Evolutionary conservation across 371 early-diverging fungal genomes (phyloP).

Genomic region (Parasitella parasitica): DNA sequence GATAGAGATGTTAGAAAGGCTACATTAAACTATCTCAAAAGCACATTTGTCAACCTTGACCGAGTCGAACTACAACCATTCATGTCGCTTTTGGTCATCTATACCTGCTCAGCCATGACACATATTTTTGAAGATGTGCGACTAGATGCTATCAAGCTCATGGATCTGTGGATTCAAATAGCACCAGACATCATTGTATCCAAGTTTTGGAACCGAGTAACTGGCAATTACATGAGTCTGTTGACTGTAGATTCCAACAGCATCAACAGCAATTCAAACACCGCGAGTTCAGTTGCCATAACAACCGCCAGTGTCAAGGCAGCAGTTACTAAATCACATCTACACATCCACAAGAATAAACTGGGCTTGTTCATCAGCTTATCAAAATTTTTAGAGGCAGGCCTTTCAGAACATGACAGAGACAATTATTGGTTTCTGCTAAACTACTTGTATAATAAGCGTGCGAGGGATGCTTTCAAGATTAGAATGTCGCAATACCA

Average conservation of each 20-base stretch:
- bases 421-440: slow-evolving; percentile 54
- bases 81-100: slow-evolving; percentile 72
- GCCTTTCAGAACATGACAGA: slow-evolving; percentile 29
- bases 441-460: slow-evolving; percentile 46
- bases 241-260: slow-evolving; percentile 38
- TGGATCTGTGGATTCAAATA: slow-evolving; percentile 73
- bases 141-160: slow-evolving; percentile 74
- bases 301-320: slow-evolving; percentile 35
- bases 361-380: slow-evolving; percentile 40
- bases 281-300: background rate
- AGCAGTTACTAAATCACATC: slow-evolving; percentile 41
- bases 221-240: slow-evolving; percentile 45
- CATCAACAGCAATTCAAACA: slow-evolving; percentile 9
- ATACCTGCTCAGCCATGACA: slow-evolving; percentile 86
- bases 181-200: slow-evolving; percentile 61
- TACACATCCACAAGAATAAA: slow-evolving; percentile 48
- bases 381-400: slow-evolving; percentile 43
- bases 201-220: slow-evolving; percentile 61
- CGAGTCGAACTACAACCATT: slow-evolving; percentile 75
- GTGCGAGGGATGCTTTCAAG: slow-evolving; percentile 48
- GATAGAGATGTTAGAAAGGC: slow-evolving; percentile 55
- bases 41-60: slow-evolving; percentile 31
- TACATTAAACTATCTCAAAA: slow-evolving; percentile 30
- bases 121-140: slow-evolving; percentile 88
- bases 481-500: slow-evolving; percentile 18